phyloP scores from a whole-genome alignment of 345 rosid species.

The Isatis tinctoria region DNA sequence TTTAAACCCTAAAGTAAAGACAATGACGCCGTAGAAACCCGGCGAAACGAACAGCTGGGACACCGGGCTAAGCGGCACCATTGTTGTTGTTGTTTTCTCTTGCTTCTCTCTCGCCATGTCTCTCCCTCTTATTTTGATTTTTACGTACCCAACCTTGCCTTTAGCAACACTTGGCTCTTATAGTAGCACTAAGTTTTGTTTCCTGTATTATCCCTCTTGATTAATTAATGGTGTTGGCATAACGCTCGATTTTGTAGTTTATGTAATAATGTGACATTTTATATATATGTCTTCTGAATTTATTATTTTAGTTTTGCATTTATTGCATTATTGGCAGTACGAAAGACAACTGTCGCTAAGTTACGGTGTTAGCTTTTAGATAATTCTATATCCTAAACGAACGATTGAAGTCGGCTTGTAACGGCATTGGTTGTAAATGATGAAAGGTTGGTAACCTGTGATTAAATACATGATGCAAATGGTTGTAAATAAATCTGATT shows the following conservation, averaged over 20 bases:
- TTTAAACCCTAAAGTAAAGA: conserved; percentile 46
- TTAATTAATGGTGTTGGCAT: not conserved
- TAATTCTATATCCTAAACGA: too few species aligned
- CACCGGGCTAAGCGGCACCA: conserved; percentile 14
- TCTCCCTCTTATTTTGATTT: not conserved
- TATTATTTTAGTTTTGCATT: too few species aligned
- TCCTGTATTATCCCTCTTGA: not conserved
- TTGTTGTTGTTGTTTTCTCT: not conserved
- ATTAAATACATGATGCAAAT: too few species aligned
- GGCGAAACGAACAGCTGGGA: not conserved
- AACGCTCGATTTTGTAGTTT: not conserved
- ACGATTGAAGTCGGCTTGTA: too few species aligned
- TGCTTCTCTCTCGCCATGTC: conserved; percentile 3
- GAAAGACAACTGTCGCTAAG: too few species aligned
- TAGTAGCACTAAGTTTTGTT: not conserved
- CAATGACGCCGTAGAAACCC: conserved; percentile 31
- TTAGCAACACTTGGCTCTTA: not conserved
- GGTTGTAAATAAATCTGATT: too few species aligned
- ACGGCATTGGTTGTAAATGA: too few species aligned
- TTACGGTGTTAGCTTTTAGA: too few species aligned
- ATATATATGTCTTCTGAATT: not conserved
- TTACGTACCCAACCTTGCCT: not conserved
- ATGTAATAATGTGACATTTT: not conserved
- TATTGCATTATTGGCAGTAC: too few species aligned
- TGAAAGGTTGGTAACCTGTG: too few species aligned